phyloP scores from a whole-genome alignment of 805 yeast species.

The Torulaspora indica region DNA sequence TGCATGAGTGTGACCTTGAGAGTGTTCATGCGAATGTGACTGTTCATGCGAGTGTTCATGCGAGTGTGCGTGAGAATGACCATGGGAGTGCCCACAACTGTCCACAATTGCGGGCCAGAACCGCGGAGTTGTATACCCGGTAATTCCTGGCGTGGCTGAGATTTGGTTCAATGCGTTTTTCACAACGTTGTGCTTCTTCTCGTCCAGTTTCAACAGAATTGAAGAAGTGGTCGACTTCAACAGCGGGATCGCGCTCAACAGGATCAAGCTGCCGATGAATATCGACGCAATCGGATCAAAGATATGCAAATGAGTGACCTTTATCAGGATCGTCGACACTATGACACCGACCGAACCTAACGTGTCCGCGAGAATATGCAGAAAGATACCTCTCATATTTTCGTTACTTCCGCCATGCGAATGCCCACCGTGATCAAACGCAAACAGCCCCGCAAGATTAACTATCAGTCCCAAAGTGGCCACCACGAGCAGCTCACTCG shows the following conservation, averaged over 20 bases:
- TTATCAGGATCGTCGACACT: slow-evolving; percentile 76
- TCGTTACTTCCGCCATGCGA: slow-evolving; percentile 42
- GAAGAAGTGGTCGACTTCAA: slow-evolving; percentile 74
- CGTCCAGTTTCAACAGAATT: slow-evolving; percentile 57
- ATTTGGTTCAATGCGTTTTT: slow-evolving; percentile 65
- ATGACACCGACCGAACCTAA: slow-evolving; percentile 96
- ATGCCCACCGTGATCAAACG: slow-evolving; percentile 81
- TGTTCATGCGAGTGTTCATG: slow-evolving; percentile 14
- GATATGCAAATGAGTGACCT: slow-evolving; percentile 59
- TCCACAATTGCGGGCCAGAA: slow-evolving; percentile 67
- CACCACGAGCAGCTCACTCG: slow-evolving; percentile 80
- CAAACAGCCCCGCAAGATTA: slow-evolving; percentile 87
- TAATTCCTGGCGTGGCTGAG: slow-evolving; percentile 68
- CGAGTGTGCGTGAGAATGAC: slow-evolving; percentile 25
- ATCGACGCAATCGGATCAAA: slow-evolving; percentile 93
- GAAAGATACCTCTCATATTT: slow-evolving; percentile 89
- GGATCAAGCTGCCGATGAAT: slow-evolving; percentile 74
- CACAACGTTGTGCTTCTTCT: slow-evolving; percentile 55
- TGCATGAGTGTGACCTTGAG: slow-evolving; percentile 40
- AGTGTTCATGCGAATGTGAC: slow-evolving; percentile 34
- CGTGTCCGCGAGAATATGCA: slow-evolving; percentile 93
- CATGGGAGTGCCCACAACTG: slow-evolving; percentile 24
- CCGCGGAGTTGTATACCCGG: slow-evolving; percentile 81
- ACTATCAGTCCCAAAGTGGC: slow-evolving; percentile 81
- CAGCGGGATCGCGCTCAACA: slow-evolving; percentile 78